These are phyloP conservation scores for Salvia miltiorrhiza DNA, from an alignment of 257 asterid genomes.

Conservation along the genomic window DNA sequence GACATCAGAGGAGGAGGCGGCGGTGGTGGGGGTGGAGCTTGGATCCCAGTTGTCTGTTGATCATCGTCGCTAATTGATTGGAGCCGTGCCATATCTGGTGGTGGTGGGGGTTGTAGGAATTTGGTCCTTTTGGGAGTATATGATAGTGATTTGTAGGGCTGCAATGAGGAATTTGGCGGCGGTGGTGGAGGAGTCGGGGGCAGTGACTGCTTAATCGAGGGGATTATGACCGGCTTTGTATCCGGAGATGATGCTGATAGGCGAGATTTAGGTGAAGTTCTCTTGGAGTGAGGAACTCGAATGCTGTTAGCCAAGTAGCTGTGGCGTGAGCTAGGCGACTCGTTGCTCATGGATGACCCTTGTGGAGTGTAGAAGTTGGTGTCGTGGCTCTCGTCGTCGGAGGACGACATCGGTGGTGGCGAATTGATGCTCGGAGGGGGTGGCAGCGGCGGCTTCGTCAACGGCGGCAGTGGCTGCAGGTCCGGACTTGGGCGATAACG, in stretches of 20 bases:
- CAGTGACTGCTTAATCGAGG: constrained; percentile 60
- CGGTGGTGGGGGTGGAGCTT: constrained; percentile 50
- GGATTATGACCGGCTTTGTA: constrained; percentile 55
- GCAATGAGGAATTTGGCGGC: constrained; percentile 23
- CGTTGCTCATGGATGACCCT: constrained; percentile 74
- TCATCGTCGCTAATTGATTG: constrained; percentile 49
- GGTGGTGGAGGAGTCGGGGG: constrained; percentile 44
- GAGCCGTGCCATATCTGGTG: constrained; percentile 68
- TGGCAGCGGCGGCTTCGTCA: constrained; percentile 64
- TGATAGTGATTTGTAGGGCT: constrained; percentile 36
- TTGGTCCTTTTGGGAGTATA: constrained; percentile 57
- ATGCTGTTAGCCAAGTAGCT: constrained; percentile 28
- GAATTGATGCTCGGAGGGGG: constrained; percentile 52
- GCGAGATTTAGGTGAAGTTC: constrained; percentile 86
- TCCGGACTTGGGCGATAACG: constrained; percentile 97
- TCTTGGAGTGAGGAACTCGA: constrained; percentile 57
- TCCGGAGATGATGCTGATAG: constrained; percentile 59
- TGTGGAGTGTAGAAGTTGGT: constrained; percentile 87
- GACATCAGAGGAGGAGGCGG: constrained; percentile 43
- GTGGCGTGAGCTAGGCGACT: constrained; percentile 50
- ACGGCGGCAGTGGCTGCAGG: constrained; percentile 93
- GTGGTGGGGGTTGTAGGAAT: constrained; percentile 83
- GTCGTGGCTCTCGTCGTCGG: constrained; percentile 82
- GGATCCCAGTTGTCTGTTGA: constrained; percentile 28
- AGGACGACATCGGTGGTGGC: constrained; percentile 91